A percentile compares a stretch with the other conserved stretches of the same genome.
These are phyloP conservation scores for Dispira parvispora DNA, from an alignment of 192 early-diverging fungal genomes.

Conservation along the genomic window DNA sequence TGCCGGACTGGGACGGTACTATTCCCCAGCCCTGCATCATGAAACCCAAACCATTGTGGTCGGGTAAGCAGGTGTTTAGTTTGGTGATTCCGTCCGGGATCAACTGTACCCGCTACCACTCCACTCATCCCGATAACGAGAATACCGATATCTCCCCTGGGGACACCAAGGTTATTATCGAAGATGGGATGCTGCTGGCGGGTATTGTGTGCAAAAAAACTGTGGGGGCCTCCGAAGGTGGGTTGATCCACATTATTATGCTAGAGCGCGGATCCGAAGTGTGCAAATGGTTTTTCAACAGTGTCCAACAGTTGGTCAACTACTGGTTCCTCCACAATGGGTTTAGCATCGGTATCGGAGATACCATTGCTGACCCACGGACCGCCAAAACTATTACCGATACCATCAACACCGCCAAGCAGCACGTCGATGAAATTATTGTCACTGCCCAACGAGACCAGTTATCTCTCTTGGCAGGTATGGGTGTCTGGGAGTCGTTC, in stretches of 20 bases:
- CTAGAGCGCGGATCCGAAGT: slow-evolving; percentile 81
- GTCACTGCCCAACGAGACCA: slow-evolving; percentile 64
- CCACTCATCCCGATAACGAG: slow-evolving; percentile 40
- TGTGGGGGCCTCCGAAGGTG: slow-evolving; percentile 69
- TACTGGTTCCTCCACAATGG: slow-evolving; percentile 90
- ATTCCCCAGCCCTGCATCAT: too few relatives aligned
- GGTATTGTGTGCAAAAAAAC: slow-evolving; percentile 94
- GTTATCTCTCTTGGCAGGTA: slow-evolving; percentile 78
- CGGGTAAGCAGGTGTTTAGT: too few relatives aligned
- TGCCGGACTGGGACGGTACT: slow-evolving; percentile 88
- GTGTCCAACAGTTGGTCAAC: slow-evolving; percentile 82
- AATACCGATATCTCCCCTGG: slow-evolving; percentile 59
- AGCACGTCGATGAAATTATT: slow-evolving; percentile 66
- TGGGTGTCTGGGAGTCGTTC: slow-evolving; percentile 84
- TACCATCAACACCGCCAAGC: slow-evolving; percentile 57
- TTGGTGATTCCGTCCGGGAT: slow-evolving; percentile 79
- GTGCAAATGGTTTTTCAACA: slow-evolving; percentile 82
- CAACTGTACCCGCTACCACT: slow-evolving; percentile 68
- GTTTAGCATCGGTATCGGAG: slow-evolving; percentile 95
- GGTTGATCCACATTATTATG: slow-evolving; percentile 87
- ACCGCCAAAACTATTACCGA: slow-evolving; percentile 66
- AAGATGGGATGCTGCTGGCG: slow-evolving; percentile 80
- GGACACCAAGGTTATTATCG: slow-evolving; percentile 81
- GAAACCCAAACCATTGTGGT: too few relatives aligned
- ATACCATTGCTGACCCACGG: slow-evolving; percentile 76